Evolutionary conservation across 768 basidiomycete genomes (phyloP).

Genomic region (Ephemerocybe angulata): DNA sequence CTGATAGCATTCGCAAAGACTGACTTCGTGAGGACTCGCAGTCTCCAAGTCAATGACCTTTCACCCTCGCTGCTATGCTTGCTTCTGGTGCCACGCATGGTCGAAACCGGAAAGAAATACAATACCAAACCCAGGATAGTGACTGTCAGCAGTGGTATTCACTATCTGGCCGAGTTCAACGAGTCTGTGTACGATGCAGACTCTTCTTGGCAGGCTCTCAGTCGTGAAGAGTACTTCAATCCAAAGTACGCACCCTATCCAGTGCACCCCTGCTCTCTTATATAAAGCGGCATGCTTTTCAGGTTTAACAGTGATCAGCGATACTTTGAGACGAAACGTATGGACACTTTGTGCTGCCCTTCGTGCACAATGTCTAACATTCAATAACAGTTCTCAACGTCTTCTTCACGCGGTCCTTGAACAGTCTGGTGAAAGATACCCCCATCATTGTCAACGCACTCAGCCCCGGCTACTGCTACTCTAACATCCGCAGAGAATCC

Average conservation of each 20-base stretch:
- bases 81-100: slow-evolving; percentile 37
- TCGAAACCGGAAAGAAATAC: slow-evolving; percentile 28
- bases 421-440: slow-evolving; percentile 24
- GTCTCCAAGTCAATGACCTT: slow-evolving; percentile 44
- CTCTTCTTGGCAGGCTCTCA: slow-evolving; percentile 26
- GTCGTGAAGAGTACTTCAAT: slow-evolving; percentile 25
- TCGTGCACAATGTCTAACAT: not conserved
- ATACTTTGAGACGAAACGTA: slow-evolving; percentile 2
- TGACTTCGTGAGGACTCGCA: slow-evolving; percentile 17
- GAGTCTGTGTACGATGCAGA: slow-evolving; percentile 16
- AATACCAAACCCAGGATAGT: slow-evolving; percentile 30
- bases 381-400: slow-evolving; percentile 35
- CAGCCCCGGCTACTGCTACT: slow-evolving; percentile 42
- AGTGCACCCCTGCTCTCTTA: not conserved
- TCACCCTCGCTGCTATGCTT: slow-evolving; percentile 34
- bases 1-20: not conserved
- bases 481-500: slow-evolving; percentile 27
- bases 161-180: slow-evolving; percentile 25
- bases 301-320: too few relatives aligned
- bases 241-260: not conserved
- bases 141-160: slow-evolving; percentile 37
- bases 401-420: slow-evolving; percentile 37
- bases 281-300: too few relatives aligned
- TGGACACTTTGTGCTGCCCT: not conserved
- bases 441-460: slow-evolving; percentile 33